Evolutionary conservation across 345 rosid species (phyloP), one percentile per base, ranked within the genome.

Genomic region (Crucihimalaya himalaica): DNA sequence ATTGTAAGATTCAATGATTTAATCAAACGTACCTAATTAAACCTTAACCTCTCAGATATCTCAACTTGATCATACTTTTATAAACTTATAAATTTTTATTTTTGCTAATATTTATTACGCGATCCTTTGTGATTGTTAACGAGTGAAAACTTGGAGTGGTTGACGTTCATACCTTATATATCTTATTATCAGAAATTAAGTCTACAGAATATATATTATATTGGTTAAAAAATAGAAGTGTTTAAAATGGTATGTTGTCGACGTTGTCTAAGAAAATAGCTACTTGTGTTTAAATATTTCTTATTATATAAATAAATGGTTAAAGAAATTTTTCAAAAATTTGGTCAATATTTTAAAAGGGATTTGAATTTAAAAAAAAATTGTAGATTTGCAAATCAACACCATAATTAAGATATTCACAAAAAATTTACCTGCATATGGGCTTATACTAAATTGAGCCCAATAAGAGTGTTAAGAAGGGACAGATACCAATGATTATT

Each of bases 1-100:
- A 19, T 50, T 27, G 52, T 8, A 35, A 57, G 51, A 47, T 52
- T 66, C 78, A 73, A 63, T 29, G 52, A 57, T 70, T 48, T 34
- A 61, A 51, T 62, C 53, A 72, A 53, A 43, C 34, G 40, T 25
- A 19, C 52, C 11, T 40, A 40, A 39, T 9, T 54, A 27, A 16
- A 67, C 27, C 23, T 39, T 51, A 66, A 37, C 61, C 48, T 52
- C 61, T 52, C 25, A 11, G 18, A 39, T 53, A 43, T 45, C 21
- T 7, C 9, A 4, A 50, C 15, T 11, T 45, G 48, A 45, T 45
- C 19, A 35, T 2, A 3, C 11, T 35, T 3, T 35, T 10, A 2
- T 32, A 2, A 32, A 8, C 10, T 0, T 32, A n/a, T 32, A 32
- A 32, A 27, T 1, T 1, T 27, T 27, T 32, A 32, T 7, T 32